Conservation (phyloP, 495 filamentous ascomycete genomes). For the Podospora anserina region DNA sequence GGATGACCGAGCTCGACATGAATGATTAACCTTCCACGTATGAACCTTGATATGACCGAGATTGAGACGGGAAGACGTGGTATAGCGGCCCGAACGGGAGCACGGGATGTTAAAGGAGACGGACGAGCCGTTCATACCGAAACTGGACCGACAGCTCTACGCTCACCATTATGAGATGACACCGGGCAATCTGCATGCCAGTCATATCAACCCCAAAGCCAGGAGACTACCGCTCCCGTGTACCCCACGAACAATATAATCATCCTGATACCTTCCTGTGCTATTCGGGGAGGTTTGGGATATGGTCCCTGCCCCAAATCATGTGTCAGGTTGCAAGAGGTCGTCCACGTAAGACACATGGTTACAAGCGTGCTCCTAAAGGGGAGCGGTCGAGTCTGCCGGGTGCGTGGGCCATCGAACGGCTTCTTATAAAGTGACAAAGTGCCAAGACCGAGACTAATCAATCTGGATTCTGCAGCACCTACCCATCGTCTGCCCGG, state of each 20-base stretch:
- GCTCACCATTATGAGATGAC: neutral
- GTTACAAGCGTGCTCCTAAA: slow-evolving; percentile 2
- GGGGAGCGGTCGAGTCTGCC: slow-evolving; percentile 9
- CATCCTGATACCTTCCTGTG: neutral
- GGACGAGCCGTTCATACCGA: neutral
- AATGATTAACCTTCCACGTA: neutral
- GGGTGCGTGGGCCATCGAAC: slow-evolving; percentile 6
- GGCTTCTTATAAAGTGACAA: slow-evolving; percentile 6
- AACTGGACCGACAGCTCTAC: neutral
- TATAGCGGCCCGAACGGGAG: neutral
- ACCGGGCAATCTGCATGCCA: neutral
- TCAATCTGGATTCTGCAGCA: neutral
- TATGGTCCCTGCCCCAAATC: neutral
- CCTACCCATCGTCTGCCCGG: neutral
- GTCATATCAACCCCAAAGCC: neutral
- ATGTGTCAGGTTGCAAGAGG: neutral
- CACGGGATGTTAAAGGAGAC: slow-evolving; percentile 1
- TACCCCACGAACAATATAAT: neutral
- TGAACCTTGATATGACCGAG: neutral
- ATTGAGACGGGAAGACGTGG: neutral
- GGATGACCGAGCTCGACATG: neutral
- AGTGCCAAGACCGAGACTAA: slow-evolving; percentile 10
- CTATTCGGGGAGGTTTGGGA: neutral
- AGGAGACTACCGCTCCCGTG: neutral
- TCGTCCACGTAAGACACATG: slow-evolving; percentile 10